Evolutionary conservation across 2,329 filamentous ascomycete species (phyloP).

Genomic region (Exophiala calicioides): DNA sequence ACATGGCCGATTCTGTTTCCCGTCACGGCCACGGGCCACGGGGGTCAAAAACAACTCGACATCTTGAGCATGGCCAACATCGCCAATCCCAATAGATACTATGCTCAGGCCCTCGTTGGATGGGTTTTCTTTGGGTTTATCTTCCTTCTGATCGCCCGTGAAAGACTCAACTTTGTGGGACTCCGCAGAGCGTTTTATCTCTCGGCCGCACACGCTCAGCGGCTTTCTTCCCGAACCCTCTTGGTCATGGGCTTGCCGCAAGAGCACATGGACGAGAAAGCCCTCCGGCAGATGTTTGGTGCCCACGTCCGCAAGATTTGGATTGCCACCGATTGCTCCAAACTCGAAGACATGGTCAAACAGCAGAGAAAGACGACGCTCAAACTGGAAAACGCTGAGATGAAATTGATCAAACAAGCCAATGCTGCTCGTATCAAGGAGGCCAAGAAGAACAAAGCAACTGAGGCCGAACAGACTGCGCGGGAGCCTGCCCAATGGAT

Average conservation of each 20-base stretch:
- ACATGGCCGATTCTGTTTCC: slow-evolving; percentile 89
- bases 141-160: slow-evolving; percentile 80
- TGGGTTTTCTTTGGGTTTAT: slow-evolving; percentile 85
- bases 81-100: slow-evolving; percentile 63
- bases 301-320: slow-evolving; percentile 74
- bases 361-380: slow-evolving; percentile 76
- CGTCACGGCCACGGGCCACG: slow-evolving; percentile 80
- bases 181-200: slow-evolving; percentile 87
- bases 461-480: slow-evolving; percentile 61
- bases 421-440: slow-evolving; percentile 69
- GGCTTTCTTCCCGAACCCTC: slow-evolving; percentile 85
- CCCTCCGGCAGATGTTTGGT: slow-evolving; percentile 77
- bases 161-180: slow-evolving; percentile 88
- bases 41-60: slow-evolving; percentile 67
- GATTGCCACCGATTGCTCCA: slow-evolving; percentile 75
- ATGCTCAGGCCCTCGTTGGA: slow-evolving; percentile 73
- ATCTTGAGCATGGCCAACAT: slow-evolving; percentile 80
- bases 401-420: slow-evolving; percentile 75
- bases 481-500: slow-evolving; percentile 54
- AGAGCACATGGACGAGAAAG: slow-evolving; percentile 71
- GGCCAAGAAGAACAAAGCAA: slow-evolving; percentile 36
- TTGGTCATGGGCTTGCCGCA: slow-evolving; percentile 83
- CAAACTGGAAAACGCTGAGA: slow-evolving; percentile 82
- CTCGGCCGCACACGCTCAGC: slow-evolving; percentile 77
- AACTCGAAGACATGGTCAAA: slow-evolving; percentile 75